phyloP scores from a whole-genome alignment of 768 basidiomycete species.

The Roridomyces roridus region DNA sequence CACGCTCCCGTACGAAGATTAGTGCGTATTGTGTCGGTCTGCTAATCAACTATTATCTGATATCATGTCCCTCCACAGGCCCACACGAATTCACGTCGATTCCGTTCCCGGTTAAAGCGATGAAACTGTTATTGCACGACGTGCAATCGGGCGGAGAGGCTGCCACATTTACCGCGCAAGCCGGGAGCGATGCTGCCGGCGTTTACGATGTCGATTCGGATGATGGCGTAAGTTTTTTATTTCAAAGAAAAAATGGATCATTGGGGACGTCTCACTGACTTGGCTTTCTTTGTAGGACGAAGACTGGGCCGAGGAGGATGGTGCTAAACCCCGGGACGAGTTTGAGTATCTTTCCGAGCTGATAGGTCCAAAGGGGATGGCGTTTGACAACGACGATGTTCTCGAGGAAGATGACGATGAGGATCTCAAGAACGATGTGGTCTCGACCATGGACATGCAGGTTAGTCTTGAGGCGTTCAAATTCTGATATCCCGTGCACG shows the following conservation, averaged over 20 bases:
- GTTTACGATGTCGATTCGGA: slow-evolving; percentile 70
- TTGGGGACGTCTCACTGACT: not conserved
- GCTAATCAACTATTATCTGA: slow-evolving; percentile 15
- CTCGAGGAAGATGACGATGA: slow-evolving; percentile 81
- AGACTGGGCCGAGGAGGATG: slow-evolving; percentile 94
- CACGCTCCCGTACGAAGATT: slow-evolving; percentile 85
- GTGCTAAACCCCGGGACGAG: slow-evolving; percentile 68
- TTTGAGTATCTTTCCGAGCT: slow-evolving; percentile 85
- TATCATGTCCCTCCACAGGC: slow-evolving; percentile 45
- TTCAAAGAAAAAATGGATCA: slow-evolving; percentile 1
- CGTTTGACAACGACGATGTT: slow-evolving; percentile 81
- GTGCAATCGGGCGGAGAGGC: slow-evolving; percentile 81
- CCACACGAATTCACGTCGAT: slow-evolving; percentile 88
- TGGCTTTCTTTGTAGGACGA: slow-evolving; percentile 61
- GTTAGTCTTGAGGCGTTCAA: slow-evolving; percentile 35
- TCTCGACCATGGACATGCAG: slow-evolving; percentile 87
- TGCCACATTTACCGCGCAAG: slow-evolving; percentile 64
- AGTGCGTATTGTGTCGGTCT: slow-evolving; percentile 58
- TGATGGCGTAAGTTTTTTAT: slow-evolving; percentile 63
- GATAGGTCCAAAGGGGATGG: slow-evolving; percentile 74
- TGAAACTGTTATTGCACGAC: slow-evolving; percentile 89
- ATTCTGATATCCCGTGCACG: not conserved
- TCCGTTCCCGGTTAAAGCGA: slow-evolving; percentile 88
- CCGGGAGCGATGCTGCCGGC: slow-evolving; percentile 35
- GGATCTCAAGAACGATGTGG: slow-evolving; percentile 84